A percentile compares a stretch with the other conserved stretches of the same genome.
phyloP scores from a whole-genome alignment of 805 yeast species.

The Candida ulmi region DNA sequence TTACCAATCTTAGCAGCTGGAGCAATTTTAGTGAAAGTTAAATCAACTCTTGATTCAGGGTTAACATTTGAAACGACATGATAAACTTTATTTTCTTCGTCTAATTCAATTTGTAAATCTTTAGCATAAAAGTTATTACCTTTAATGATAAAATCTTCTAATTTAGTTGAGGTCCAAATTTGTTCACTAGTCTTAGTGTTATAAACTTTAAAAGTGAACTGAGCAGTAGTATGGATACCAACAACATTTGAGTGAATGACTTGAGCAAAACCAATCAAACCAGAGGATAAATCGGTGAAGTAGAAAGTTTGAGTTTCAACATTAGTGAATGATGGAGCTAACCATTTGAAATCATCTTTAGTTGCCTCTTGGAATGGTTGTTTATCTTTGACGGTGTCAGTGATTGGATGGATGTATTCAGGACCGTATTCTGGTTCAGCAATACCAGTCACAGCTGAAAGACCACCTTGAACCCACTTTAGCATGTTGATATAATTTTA shows the following conservation, averaged over 20 bases:
- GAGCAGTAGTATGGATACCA: conserved; percentile 86
- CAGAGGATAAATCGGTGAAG: conserved; percentile 57
- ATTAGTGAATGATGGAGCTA: conserved; percentile 70
- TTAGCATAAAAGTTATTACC: conserved; percentile 82
- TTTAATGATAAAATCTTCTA: conserved; percentile 68
- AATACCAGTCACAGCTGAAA: conserved; percentile 93
- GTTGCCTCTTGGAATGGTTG: conserved; percentile 57
- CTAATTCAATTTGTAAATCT: conserved; percentile 56
- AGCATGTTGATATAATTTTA: too few relatives aligned
- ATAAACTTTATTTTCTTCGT: conserved; percentile 46
- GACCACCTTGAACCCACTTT: conserved; percentile 79
- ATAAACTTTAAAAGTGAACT: conserved; percentile 83
- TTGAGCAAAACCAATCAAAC: conserved; percentile 84
- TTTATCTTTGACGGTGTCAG: conserved; percentile 48
- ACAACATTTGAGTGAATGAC: conserved; percentile 89
- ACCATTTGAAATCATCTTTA: conserved; percentile 71
- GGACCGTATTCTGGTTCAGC: conserved; percentile 97
- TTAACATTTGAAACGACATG: conserved; percentile 60
- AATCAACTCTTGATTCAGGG: conserved; percentile 64
- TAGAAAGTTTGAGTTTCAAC: conserved; percentile 96
- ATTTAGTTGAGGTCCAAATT: conserved; percentile 88
- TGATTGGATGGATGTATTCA: conserved; percentile 85
- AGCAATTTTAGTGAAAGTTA: conserved; percentile 52
- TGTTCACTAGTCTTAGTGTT: conserved; percentile 40
- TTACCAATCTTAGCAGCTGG: conserved; percentile 88